Conservation (phyloP, 306 rosid species). For the Trichosanthes truncata region DNA sequence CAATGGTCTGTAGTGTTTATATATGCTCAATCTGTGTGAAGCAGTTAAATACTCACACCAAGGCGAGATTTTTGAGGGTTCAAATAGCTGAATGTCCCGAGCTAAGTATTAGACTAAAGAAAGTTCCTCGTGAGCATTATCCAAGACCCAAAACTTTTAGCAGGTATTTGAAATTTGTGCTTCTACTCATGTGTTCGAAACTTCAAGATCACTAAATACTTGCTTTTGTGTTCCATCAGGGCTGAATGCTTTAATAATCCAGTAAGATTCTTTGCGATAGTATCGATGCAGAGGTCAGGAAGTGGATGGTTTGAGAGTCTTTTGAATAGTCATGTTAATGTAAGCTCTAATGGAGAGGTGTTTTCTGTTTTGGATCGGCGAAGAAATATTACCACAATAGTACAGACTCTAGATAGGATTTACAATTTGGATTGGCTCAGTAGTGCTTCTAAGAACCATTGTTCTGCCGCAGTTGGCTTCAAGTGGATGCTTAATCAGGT, state of each 20-base stretch:
- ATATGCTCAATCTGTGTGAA: conserved; percentile 63
- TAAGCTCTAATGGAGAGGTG: conserved; percentile 88
- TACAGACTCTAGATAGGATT: conserved; percentile 66
- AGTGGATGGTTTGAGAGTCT: conserved; percentile 98
- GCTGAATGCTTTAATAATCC: conserved; percentile 73
- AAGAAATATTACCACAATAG: conserved; percentile 50
- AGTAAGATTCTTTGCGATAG: conserved; percentile 64
- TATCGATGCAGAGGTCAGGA: conserved; percentile 92
- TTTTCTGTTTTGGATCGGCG: conserved; percentile 67
- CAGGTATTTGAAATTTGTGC: conserved; percentile 42
- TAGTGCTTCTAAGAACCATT: conserved; percentile 92
- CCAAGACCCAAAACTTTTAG: conserved; percentile 76
- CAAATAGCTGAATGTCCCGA: conserved; percentile 35
- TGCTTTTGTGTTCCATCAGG: conserved; percentile 32
- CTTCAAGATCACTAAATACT: conserved; percentile 8
- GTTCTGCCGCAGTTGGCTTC: conserved; percentile 92
- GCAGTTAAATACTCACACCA: conserved; percentile 51
- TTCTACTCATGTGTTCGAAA: neutral
- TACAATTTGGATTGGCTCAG: conserved; percentile 86
- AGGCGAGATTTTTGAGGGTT: conserved; percentile 30
- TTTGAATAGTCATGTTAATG: conserved; percentile 68
- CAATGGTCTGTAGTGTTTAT: conserved; percentile 53
- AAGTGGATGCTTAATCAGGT: conserved; percentile 99
- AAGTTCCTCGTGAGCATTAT: conserved; percentile 43
- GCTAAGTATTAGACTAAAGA: conserved; percentile 14